These are phyloP conservation scores for Leishmania tarentolae DNA, from an alignment of 208 protist species.

Conservation along the genomic window DNA sequence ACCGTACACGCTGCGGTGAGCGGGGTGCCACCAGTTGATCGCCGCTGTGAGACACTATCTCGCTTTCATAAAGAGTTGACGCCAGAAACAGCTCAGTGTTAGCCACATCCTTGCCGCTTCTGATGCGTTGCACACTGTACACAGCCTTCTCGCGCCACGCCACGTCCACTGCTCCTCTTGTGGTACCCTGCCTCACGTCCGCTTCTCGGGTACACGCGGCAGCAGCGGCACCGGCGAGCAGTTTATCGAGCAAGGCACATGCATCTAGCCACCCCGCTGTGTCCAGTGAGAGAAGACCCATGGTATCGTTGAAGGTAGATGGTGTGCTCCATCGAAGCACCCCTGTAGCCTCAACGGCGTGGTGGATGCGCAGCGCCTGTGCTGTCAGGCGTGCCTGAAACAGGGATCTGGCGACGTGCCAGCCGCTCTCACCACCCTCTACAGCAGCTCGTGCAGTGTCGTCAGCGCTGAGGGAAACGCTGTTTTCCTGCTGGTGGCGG, in stretches of 20 bases:
- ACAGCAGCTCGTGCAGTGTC: not conserved
- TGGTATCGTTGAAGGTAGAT: slow-evolving; percentile 59
- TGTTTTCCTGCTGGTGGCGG: not conserved
- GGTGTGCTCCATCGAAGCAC: slow-evolving; percentile 40
- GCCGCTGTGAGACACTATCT: not conserved
- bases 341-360: slow-evolving; percentile 13
- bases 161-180: not conserved
- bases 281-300: slow-evolving; percentile 46
- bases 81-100: not conserved
- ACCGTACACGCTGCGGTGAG: not conserved
- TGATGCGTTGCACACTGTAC: not conserved
- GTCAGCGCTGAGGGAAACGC: not conserved
- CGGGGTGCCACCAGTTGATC: not conserved
- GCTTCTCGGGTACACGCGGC: not conserved
- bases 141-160: not conserved
- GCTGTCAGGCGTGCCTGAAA: slow-evolving; percentile 22
- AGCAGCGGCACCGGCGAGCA: slow-evolving; percentile 14
- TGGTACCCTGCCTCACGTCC: not conserved
- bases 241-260: slow-evolving; percentile 46
- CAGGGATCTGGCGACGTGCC: not conserved
- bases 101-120: not conserved
- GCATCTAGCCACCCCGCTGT: slow-evolving; percentile 44
- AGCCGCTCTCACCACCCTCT: not conserved
- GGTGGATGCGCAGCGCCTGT: slow-evolving; percentile 21
- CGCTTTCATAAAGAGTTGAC: not conserved